Conservation (phyloP, 148 eudicot species). For the Rhododendron ferrugineum region DNA sequence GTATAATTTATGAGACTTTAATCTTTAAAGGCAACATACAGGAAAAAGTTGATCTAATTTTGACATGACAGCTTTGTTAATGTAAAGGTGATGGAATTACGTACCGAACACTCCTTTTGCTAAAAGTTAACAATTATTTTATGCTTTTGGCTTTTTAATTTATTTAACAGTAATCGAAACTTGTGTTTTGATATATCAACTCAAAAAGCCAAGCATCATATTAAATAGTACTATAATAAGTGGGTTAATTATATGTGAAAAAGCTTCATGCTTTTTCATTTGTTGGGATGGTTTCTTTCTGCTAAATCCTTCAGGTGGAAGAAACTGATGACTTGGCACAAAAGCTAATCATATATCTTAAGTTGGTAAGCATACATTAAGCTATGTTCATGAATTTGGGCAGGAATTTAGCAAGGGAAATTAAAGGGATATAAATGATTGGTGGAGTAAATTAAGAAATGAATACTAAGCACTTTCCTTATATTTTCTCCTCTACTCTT, state of each 20-base stretch:
- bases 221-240: not conserved
- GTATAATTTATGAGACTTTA: constrained; percentile 25
- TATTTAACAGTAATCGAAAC: not conserved
- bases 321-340: not conserved
- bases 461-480: too few relatives aligned
- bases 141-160: constrained; percentile 2
- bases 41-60: constrained; percentile 65
- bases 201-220: not conserved
- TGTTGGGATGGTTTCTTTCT: not conserved
- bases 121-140: constrained; percentile 52
- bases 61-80: constrained; percentile 67
- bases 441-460: not conserved
- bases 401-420: not conserved
- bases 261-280: constrained; percentile 4
- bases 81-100: constrained; percentile 63
- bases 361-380: not conserved
- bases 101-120: constrained; percentile 69
- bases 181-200: not conserved
- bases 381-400: not conserved
- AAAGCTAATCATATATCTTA: not conserved
- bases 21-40: constrained; percentile 30
- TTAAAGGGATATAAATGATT: not conserved
- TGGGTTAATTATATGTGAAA: not conserved
- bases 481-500: too few relatives aligned
- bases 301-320: constrained; percentile 10